Conservation (phyloP, 306 rosid genomes). For the Malus sieversii region DNA sequence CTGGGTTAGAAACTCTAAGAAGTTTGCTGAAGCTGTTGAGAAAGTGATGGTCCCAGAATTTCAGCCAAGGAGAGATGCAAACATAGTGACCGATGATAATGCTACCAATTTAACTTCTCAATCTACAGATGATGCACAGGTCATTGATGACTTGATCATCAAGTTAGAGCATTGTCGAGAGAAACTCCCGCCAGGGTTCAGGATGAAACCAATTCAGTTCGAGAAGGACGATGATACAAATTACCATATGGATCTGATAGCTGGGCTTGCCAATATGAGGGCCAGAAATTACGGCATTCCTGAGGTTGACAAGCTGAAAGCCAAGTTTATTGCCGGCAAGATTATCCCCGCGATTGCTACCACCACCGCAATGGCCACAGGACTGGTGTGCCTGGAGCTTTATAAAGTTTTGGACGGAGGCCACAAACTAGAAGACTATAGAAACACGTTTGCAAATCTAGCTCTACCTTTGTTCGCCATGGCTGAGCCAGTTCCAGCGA, state of each 20-base stretch:
- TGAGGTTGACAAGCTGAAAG: slow-evolving; percentile 94
- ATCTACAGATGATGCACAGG: slow-evolving; percentile 75
- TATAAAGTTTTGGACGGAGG: slow-evolving; percentile 76
- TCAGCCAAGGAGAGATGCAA: slow-evolving; percentile 73
- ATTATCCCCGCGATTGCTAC: slow-evolving; percentile 98
- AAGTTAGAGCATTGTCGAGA: slow-evolving; percentile 55
- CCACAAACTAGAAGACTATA: slow-evolving; percentile 77
- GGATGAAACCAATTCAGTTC: slow-evolving; percentile 94
- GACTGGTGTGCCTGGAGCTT: slow-evolving; percentile 89
- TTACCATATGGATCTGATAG: slow-evolving; percentile 89
- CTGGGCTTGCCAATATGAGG: slow-evolving; percentile 99
- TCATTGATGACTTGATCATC: slow-evolving; percentile 57
- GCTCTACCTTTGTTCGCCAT: slow-evolving; percentile 84
- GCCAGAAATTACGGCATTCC: slow-evolving; percentile 91
- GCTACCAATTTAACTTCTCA: slow-evolving; percentile 67
- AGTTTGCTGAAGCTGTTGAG: slow-evolving; percentile 70
- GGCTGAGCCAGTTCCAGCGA: slow-evolving; percentile 91
- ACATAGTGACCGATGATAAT: slow-evolving; percentile 88
- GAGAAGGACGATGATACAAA: slow-evolving; percentile 99
- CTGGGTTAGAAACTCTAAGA: slow-evolving; percentile 64
- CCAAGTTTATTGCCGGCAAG: slow-evolving; percentile 92
- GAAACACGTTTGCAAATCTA: slow-evolving; percentile 86
- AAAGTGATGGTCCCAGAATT: slow-evolving; percentile 72
- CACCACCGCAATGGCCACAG: slow-evolving; percentile 93
- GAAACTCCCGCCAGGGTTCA: slow-evolving; percentile 53